A percentile compares a stretch with the other conserved stretches of the same genome.
Conservation (phyloP, 1,139 yeast species). For the Pneumocystis jirovecii region DNA sequence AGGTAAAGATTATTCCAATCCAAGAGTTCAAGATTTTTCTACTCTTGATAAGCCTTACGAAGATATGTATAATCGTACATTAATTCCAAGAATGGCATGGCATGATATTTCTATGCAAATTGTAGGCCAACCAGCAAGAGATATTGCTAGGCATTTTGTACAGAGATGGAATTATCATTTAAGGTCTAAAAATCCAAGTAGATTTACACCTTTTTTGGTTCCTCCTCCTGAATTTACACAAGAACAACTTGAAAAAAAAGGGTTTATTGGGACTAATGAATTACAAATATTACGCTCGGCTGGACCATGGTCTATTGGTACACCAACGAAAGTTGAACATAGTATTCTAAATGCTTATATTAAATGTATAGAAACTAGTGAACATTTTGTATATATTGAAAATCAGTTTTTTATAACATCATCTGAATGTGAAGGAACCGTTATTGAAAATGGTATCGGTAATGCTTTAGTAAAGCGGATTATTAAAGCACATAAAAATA, state of each 20-base stretch:
- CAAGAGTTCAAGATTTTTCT: constrained; percentile 76
- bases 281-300: constrained; percentile 78
- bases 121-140: constrained; percentile 91
- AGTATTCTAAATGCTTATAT: constrained; percentile 89
- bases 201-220: constrained; percentile 76
- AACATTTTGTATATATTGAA: constrained; percentile 86
- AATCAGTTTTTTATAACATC: constrained; percentile 88
- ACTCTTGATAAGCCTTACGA: constrained; percentile 75
- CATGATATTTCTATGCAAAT: constrained; percentile 96
- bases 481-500: constrained; percentile 66
- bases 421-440: constrained; percentile 71
- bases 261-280: constrained; percentile 78
- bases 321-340: constrained; percentile 53
- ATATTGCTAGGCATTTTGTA: constrained; percentile 81
- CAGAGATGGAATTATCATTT: constrained; percentile 94
- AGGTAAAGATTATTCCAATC: constrained; percentile 95
- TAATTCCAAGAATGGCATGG: constrained; percentile 96
- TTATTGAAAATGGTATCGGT: constrained; percentile 78
- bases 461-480: constrained; percentile 94
- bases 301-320: constrained; percentile 85
- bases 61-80: constrained; percentile 74
- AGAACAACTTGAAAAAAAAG: constrained; percentile 48
- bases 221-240: constrained; percentile 83
- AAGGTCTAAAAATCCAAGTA: constrained; percentile 85
- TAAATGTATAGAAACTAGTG: constrained; percentile 77